phyloP scores from a whole-genome alignment of 1,139 yeast species.

The Geotrichum candidum region DNA sequence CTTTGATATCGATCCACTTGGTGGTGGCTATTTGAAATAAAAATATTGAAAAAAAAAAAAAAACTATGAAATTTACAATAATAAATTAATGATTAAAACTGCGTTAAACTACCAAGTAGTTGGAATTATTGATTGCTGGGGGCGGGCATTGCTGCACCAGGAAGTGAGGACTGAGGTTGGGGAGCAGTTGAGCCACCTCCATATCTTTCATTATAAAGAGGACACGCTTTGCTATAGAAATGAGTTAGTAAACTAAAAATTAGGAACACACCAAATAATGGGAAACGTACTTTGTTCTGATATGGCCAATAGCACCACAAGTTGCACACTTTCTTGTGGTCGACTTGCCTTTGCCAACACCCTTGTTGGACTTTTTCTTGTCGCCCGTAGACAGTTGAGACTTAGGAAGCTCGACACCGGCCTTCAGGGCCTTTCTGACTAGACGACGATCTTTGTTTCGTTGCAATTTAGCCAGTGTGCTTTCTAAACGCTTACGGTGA shows the following conservation, averaged over 20 bases:
- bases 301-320: slow-evolving; percentile 94
- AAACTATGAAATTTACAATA: no score
- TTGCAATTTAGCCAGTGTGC: slow-evolving; percentile 76
- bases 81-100: not conserved
- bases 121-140: slow-evolving; percentile 11
- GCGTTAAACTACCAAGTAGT: not conserved
- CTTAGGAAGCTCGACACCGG: slow-evolving; percentile 24
- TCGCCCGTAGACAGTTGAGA: slow-evolving; percentile 34
- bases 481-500: slow-evolving; percentile 68
- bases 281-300: slow-evolving; percentile 59
- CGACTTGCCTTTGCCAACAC: slow-evolving; percentile 45
- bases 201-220: slow-evolving; percentile 55
- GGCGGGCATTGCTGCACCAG: slow-evolving; percentile 11
- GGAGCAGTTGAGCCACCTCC: slow-evolving; percentile 22
- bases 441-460: slow-evolving; percentile 62
- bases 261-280: not conserved
- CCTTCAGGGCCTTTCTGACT: slow-evolving; percentile 47
- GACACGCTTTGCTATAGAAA: slow-evolving; percentile 55
- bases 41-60: no score
- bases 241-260: slow-evolving; percentile 14
- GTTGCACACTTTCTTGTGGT: slow-evolving; percentile 85
- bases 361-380: slow-evolving; percentile 30
- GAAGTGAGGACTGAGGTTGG: not conserved
- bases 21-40: no score
- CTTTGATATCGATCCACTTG: no score